Evolutionary conservation across 2,329 filamentous ascomycete species (phyloP).

Genomic region (Pseudogymnoascus sp.): DNA sequence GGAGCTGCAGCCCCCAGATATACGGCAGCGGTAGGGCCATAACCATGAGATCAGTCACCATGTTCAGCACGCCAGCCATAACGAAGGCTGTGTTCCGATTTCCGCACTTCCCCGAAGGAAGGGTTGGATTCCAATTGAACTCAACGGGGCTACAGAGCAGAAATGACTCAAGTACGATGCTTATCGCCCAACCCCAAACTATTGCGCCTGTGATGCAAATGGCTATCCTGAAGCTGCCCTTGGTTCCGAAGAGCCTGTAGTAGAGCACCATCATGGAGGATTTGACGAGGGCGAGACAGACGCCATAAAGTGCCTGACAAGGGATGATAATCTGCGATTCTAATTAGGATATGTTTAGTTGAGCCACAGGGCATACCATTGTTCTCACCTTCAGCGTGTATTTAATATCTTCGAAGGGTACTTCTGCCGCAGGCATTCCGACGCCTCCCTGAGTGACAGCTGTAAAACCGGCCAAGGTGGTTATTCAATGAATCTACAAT

Average conservation of each 20-base stretch:
- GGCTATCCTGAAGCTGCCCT: conserved; percentile 12
- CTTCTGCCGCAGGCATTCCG: conserved; percentile 13
- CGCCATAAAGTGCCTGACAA: conserved; percentile 13
- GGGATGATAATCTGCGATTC: conserved; percentile 11
- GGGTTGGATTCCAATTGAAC: conserved; percentile 16
- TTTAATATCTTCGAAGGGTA: conserved; percentile 4
- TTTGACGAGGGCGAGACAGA: conserved; percentile 12
- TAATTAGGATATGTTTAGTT: not conserved
- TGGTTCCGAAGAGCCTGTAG: conserved; percentile 13
- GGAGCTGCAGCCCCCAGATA: conserved; percentile 30
- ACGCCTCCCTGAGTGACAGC: conserved; percentile 13
- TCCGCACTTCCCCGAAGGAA: conserved; percentile 8
- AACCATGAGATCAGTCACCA: conserved; percentile 31
- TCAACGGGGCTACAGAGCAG: conserved; percentile 15
- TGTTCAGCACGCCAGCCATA: conserved; percentile 22
- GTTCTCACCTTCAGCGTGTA: conserved; percentile 13
- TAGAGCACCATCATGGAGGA: conserved; percentile 14
- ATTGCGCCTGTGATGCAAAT: conserved; percentile 11
- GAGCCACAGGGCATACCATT: not conserved
- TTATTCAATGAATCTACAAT: not conserved
- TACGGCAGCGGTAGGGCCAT: conserved; percentile 30
- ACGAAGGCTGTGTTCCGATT: conserved; percentile 9
- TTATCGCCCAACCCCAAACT: conserved; percentile 11
- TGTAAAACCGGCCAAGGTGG: not conserved
- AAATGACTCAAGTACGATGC: conserved; percentile 13